Evolutionary conservation across 2,329 filamentous ascomycete genomes (phyloP).

Genomic region (Fusarium xyrophilum): DNA sequence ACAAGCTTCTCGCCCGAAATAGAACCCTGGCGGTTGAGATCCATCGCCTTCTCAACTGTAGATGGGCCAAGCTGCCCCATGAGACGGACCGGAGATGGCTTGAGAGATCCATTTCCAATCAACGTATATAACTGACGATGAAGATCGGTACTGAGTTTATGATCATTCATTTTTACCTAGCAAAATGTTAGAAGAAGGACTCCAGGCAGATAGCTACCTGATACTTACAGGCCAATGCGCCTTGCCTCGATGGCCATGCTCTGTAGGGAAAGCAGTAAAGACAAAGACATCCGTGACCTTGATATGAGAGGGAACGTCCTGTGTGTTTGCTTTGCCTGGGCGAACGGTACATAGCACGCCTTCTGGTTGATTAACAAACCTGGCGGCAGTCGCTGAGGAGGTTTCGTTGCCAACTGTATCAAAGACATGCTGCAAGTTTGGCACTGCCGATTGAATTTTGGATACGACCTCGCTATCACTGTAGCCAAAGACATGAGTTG

Average conservation of each 20-base stretch:
- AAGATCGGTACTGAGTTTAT: constrained; percentile 9
- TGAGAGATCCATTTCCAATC: not conserved
- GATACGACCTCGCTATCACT: constrained; percentile 45
- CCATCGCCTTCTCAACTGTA: constrained; percentile 7
- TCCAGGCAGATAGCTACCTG: fast-evolving
- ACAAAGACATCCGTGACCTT: constrained; percentile 53
- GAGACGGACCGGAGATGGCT: not conserved
- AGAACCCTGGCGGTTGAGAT: constrained; percentile 12
- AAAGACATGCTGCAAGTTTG: constrained; percentile 47
- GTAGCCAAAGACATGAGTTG: constrained; percentile 51
- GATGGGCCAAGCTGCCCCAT: constrained; percentile 6
- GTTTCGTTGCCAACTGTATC: constrained; percentile 51
- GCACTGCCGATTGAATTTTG: constrained; percentile 43
- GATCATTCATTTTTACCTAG: constrained; percentile 23
- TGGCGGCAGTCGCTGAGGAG: constrained; percentile 45
- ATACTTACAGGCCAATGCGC: constrained; percentile 49
- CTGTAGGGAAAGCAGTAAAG: constrained; percentile 52
- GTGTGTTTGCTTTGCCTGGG: constrained; percentile 50
- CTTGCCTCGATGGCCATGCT: constrained; percentile 46
- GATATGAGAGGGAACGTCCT: constrained; percentile 42
- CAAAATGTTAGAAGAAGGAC: not conserved
- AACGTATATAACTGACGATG: not conserved
- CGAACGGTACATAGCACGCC: constrained; percentile 51
- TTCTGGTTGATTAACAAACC: constrained; percentile 26
- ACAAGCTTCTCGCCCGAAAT: constrained; percentile 28